Percentiles rank a stretch among this genome's conserved stretches.
These are phyloP conservation scores for Chaetomium sp. DNA, from an alignment of 2,329 filamentous ascomycete species.

Conservation along the genomic window DNA sequence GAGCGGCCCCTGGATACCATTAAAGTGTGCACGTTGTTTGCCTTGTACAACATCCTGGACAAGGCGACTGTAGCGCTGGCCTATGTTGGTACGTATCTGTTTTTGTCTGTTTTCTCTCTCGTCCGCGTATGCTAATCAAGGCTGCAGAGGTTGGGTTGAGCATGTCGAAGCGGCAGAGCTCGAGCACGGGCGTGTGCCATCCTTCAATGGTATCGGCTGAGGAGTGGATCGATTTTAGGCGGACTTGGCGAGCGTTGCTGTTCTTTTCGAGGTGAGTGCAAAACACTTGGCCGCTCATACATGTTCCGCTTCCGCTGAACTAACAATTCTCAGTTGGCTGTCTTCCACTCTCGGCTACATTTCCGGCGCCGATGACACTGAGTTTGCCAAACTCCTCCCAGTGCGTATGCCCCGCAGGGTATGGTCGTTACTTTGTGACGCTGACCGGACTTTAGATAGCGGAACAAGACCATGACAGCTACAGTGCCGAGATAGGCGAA, in stretches of 20 bases:
- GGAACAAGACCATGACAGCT: conserved; percentile 20
- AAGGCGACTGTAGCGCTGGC: conserved; percentile 26
- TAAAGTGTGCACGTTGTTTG: conserved; percentile 27
- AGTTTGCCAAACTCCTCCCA: conserved; percentile 19
- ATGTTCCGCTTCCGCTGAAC: background rate
- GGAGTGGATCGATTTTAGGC: conserved; percentile 23
- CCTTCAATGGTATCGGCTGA: conserved; percentile 4
- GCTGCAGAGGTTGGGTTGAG: conserved; percentile 24
- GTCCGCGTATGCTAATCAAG: background rate
- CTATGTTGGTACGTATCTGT: conserved; percentile 24
- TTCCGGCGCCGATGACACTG: conserved; percentile 21
- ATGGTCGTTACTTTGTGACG: background rate
- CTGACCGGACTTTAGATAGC: conserved; percentile 18
- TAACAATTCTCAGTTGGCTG: conserved; percentile 25
- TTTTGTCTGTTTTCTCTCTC: background rate
- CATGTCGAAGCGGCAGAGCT: conserved; percentile 22
- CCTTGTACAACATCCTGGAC: conserved; percentile 29
- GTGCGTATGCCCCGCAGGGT: conserved; percentile 10
- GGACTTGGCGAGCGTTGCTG: conserved; percentile 27
- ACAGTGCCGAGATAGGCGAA: conserved; percentile 19
- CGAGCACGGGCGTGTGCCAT: conserved; percentile 14
- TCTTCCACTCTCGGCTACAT: conserved; percentile 28
- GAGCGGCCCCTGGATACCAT: conserved; percentile 24
- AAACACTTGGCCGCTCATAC: too few relatives aligned
- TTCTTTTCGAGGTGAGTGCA: conserved; percentile 26